Conservation (phyloP, 192 early-diverging fungal genomes). For the Backusella sp. region DNA sequence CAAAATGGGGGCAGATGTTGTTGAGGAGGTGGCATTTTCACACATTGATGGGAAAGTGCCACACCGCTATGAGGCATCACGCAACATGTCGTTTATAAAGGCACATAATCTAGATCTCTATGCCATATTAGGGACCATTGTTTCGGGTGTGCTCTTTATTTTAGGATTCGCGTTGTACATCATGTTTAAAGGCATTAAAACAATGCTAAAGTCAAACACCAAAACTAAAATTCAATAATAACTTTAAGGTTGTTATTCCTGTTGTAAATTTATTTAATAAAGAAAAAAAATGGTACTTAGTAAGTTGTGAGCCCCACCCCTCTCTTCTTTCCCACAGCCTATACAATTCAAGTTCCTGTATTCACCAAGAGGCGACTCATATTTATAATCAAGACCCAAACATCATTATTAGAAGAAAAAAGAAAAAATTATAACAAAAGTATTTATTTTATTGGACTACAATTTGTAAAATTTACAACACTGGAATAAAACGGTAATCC, state of each 20-base stretch:
- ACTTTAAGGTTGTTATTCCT: not conserved
- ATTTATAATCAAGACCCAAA: too few species aligned
- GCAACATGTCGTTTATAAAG: not conserved
- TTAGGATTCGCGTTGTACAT: not conserved
- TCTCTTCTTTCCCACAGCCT: too few species aligned
- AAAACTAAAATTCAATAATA: not conserved
- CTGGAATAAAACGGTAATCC: not conserved
- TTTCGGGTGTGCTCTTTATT: not conserved
- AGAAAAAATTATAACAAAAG: not conserved
- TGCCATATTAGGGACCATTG: not conserved
- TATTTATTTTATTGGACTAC: not conserved
- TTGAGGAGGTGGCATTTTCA: not conserved
- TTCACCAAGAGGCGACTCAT: too few species aligned
- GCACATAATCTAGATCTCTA: not conserved
- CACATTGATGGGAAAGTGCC: not conserved
- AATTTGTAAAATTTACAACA: not conserved
- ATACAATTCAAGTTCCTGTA: too few species aligned
- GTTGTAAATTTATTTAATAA: too few species aligned
- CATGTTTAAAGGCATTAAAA: not conserved
- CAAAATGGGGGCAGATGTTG: constrained; percentile 4
- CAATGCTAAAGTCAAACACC: not conserved
- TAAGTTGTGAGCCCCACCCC: too few species aligned
- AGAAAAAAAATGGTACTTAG: too few species aligned
- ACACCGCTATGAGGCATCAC: constrained; percentile 7
- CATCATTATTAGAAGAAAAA: too few species aligned